phyloP scores from a whole-genome alignment of 2,329 filamentous ascomycete species.

The Pseudophaeomoniella oleicola region DNA sequence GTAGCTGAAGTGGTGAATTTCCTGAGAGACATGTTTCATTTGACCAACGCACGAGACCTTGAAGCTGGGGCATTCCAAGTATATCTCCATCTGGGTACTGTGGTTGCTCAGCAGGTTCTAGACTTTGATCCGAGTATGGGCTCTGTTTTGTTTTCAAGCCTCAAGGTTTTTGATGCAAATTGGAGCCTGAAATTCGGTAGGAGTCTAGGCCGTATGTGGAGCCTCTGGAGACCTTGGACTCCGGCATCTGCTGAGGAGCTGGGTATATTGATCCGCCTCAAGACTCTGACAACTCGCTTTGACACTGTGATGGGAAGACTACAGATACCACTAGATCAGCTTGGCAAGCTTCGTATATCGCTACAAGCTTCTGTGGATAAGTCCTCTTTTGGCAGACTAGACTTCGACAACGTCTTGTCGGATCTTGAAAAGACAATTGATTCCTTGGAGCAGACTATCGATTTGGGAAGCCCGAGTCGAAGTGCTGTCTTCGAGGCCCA shows the following conservation, averaged over 20 bases:
- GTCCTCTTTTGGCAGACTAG: background rate
- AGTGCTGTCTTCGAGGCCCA: constrained; percentile 18
- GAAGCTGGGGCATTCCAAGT: constrained; percentile 41
- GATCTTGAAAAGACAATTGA: background rate
- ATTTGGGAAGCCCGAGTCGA: background rate
- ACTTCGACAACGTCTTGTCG: background rate
- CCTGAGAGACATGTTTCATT: background rate
- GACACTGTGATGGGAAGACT: constrained; percentile 18
- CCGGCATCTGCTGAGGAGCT: constrained; percentile 16
- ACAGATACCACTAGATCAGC: background rate
- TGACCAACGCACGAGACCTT: constrained; percentile 17
- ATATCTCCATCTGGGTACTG: constrained; percentile 30
- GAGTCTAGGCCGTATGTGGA: constrained; percentile 11
- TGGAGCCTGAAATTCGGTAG: constrained; percentile 63
- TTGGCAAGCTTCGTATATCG: background rate
- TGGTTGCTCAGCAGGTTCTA: constrained; percentile 19
- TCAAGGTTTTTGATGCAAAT: constrained; percentile 48
- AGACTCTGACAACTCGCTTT: constrained; percentile 30
- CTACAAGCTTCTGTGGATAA: background rate
- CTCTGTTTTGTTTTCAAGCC: constrained; percentile 14
- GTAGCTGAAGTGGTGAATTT: background rate
- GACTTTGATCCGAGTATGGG: constrained; percentile 10
- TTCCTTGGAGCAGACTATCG: background rate
- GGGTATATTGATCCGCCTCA: constrained; percentile 23
- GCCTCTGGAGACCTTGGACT: constrained; percentile 8